Percentiles rank a stretch among this genome's conserved stretches.
These are phyloP conservation scores for Sordariomycetes sp. DNA, from an alignment of 2,329 filamentous ascomycete genomes.

Conservation along the genomic window DNA sequence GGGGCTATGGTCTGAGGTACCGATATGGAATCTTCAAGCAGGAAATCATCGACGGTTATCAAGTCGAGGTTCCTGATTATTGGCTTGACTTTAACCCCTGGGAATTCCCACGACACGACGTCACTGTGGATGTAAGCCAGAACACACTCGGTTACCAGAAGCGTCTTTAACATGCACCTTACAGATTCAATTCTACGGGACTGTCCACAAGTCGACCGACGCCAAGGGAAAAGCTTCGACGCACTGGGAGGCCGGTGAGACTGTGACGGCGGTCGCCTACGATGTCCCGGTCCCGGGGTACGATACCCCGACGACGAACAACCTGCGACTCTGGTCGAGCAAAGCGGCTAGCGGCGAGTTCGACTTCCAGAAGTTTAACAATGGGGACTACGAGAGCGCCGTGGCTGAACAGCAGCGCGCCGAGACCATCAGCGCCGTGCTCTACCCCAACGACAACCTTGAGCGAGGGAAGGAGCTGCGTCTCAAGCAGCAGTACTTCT, in stretches of 20 bases:
- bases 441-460: slow-evolving; percentile 97
- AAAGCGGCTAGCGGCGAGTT: slow-evolving; percentile 96
- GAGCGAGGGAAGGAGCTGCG: slow-evolving; percentile 94
- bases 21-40: slow-evolving; percentile 99
- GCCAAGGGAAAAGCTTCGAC: slow-evolving; percentile 64
- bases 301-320: slow-evolving; percentile 84
- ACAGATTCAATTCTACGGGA: slow-evolving; percentile 85
- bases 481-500: slow-evolving; percentile 99
- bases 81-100: slow-evolving; percentile 99
- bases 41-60: slow-evolving; percentile 95
- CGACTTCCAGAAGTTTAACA: slow-evolving; percentile 99
- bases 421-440: slow-evolving; percentile 95
- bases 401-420: slow-evolving; percentile 96
- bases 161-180: neutral
- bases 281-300: slow-evolving; percentile 91
- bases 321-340: slow-evolving; percentile 93
- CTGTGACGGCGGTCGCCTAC: slow-evolving; percentile 84
- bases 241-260: slow-evolving; percentile 87
- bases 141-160: neutral
- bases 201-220: slow-evolving; percentile 65
- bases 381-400: slow-evolving; percentile 92
- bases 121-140: slow-evolving; percentile 67
- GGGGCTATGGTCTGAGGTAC: slow-evolving; percentile 95
- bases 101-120: slow-evolving; percentile 94
- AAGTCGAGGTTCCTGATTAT: slow-evolving; percentile 96